Conservation (phyloP, 2,329 filamentous ascomycete genomes). For the Penicillium sp. region DNA sequence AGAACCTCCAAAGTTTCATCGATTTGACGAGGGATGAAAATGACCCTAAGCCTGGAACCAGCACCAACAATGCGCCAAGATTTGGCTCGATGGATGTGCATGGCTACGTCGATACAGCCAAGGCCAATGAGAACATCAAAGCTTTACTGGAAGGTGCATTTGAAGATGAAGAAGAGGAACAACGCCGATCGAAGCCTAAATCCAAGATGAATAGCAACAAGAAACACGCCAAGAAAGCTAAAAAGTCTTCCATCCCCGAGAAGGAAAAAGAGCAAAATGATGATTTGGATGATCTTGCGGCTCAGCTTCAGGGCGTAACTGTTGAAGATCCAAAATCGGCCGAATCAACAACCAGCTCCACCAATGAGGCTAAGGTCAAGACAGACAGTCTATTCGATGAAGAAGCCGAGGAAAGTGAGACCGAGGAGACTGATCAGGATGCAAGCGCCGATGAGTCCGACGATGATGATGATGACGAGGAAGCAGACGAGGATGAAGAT, state of each 20-base stretch:
- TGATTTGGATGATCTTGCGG: constrained; percentile 41
- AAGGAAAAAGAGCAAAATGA: constrained; percentile 22
- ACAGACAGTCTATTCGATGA: constrained; percentile 44
- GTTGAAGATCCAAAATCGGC: constrained; percentile 30
- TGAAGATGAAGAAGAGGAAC: constrained; percentile 46
- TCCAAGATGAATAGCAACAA: constrained; percentile 32
- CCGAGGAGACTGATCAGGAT: constrained; percentile 36
- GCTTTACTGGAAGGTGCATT: constrained; percentile 48
- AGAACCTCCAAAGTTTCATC: constrained; percentile 44
- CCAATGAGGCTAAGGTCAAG: constrained; percentile 13
- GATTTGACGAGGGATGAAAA: constrained; percentile 47
- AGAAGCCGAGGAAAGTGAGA: constrained; percentile 56
- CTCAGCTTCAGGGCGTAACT: constrained; percentile 40
- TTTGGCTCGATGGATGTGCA: constrained; percentile 53
- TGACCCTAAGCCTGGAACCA: neutral
- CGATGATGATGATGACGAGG: constrained; percentile 32
- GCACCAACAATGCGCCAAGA: constrained; percentile 41
- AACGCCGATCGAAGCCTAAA: constrained; percentile 27
- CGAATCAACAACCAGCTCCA: constrained; percentile 15
- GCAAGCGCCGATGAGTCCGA: constrained; percentile 34
- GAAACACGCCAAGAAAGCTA: constrained; percentile 14
- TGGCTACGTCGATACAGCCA: constrained; percentile 45
- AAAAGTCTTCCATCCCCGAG: constrained; percentile 2
- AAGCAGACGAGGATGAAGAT: constrained; percentile 52
- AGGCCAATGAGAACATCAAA: constrained; percentile 50